Conservation (phyloP, 345 rosid species). For the Microthlaspi erraticum region DNA sequence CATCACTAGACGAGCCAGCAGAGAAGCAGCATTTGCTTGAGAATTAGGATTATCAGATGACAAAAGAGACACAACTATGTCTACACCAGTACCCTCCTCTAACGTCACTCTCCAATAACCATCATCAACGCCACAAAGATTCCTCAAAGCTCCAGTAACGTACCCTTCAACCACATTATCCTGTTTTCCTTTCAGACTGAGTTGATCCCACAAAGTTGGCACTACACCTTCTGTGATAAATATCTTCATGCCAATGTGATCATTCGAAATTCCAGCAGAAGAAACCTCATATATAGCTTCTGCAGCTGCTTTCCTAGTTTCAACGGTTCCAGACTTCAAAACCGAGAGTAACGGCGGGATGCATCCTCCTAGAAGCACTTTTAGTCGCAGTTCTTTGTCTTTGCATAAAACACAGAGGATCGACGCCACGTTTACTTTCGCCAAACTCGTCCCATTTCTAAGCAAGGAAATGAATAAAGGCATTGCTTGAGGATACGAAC, state of each 20-base stretch:
- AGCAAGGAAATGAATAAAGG: constrained; percentile 84
- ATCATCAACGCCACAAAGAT: constrained; percentile 84
- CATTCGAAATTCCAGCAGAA: constrained; percentile 72
- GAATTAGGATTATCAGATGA: constrained; percentile 76
- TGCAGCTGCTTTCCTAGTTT: constrained; percentile 82
- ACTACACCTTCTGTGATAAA: constrained; percentile 92
- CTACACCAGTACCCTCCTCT: constrained; percentile 81
- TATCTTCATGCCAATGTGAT: constrained; percentile 87
- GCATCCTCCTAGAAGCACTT: constrained; percentile 95
- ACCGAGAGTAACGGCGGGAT: constrained; percentile 87
- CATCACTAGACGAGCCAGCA: constrained; percentile 76
- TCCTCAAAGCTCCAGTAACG: constrained; percentile 87
- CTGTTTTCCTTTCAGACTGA: constrained; percentile 62
- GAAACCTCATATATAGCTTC: constrained; percentile 92
- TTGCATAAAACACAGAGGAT: constrained; percentile 72
- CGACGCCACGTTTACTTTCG: constrained; percentile 82
- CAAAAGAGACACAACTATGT: constrained; percentile 76
- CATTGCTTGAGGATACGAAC: constrained; percentile 86
- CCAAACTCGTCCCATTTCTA: constrained; percentile 69
- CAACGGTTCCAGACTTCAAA: constrained; percentile 75
- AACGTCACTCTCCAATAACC: constrained; percentile 78
- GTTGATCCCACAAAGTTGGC: constrained; percentile 87
- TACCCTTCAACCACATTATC: constrained; percentile 88
- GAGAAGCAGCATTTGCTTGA: constrained; percentile 91
- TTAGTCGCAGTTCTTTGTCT: constrained; percentile 77